Base-by-base conservation (phyloP, 352 stramenopile species). In the Thraustochytrium sp. region DNA sequence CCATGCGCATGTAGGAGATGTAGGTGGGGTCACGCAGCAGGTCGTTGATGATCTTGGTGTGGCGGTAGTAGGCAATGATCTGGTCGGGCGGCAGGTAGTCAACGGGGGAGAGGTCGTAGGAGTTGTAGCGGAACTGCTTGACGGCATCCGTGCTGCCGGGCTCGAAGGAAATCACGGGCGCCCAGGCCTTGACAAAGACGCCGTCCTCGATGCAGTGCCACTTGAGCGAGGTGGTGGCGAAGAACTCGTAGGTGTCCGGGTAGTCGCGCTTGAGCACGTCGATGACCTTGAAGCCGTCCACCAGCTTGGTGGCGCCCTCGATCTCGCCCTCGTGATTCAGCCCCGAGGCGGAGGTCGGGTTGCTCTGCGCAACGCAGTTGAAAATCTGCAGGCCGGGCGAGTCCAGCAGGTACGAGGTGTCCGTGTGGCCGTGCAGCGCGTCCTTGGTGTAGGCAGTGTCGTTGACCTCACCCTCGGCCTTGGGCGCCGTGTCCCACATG, bases 301-400 rank as follows among this genome's bases (percentile, higher is more conserved):
- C 85, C 85, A 94, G 94, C 46, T 90, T 90, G 68, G 90, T 94
- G 44, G 91, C 89, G 48, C 84, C 84, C 36, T 86, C 84, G 5
- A 75, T 23, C 18, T 75, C 75, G 31, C 90, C 91, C 40, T 72
- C 34, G 38, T 80, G 72, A 3, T 75, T 75, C 4, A 75, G 36
- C 0, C 62, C 62, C 13, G 48, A 18, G 13, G 11, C 68, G 5
- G 68, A 38, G 18, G 90, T 91, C 11, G 91, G 87, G 13, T 88
- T 89, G 5, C 91, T 91, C 75, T 94, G 91, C 3, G 88, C 89
- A 0, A 92, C 87, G 84, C 92, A 95, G 86, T 95, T 95, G 86
- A 95, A 95, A 83, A 95, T 93, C 85, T 95, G 92, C 46, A 95
- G 85, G 13, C 92, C 92, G n/a, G 92, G 90, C 13, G 91, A 90